Percentiles rank a stretch among this genome's conserved stretches.
Evolutionary conservation across 257 asterid species (phyloP).

Genomic region (Nicotiana undulata): DNA sequence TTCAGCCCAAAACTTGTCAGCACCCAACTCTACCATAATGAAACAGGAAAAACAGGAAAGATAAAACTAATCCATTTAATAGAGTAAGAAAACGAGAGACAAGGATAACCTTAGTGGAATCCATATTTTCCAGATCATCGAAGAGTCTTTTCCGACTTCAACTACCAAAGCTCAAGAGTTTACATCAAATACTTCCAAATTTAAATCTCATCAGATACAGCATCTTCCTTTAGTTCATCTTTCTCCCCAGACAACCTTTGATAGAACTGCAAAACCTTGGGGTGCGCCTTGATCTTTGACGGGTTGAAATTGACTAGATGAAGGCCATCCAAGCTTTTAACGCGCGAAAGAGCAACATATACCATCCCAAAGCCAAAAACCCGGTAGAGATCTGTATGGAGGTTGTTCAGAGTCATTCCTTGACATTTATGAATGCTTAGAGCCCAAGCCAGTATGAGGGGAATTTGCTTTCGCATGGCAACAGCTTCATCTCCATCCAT

Average conservation of each 20-base stretch:
- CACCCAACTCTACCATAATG: not conserved
- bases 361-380: constrained; percentile 78
- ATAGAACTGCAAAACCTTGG: constrained; percentile 63
- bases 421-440: constrained; percentile 80
- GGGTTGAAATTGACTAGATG: constrained; percentile 46
- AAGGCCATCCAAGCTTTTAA: constrained; percentile 52
- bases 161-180: not conserved
- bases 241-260: constrained; percentile 16
- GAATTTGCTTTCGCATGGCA: constrained; percentile 59
- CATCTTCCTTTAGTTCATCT: not conserved
- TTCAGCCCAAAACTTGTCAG: not conserved
- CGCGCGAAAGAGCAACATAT: constrained; percentile 80
- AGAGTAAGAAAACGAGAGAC: not conserved
- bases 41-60: not conserved
- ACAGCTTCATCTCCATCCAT: constrained; percentile 48
- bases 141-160: not conserved
- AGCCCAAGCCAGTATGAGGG: constrained; percentile 81
- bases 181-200: not conserved
- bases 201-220: not conserved
- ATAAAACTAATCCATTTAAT: not conserved
- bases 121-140: not conserved
- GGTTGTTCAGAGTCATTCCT: constrained; percentile 69
- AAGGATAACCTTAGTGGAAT: not conserved
- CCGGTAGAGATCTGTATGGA: constrained; percentile 46
- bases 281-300: constrained; percentile 51